These are phyloP conservation scores for Triadica sebifera DNA, from an alignment of 345 rosid genomes.

Conservation along the genomic window DNA sequence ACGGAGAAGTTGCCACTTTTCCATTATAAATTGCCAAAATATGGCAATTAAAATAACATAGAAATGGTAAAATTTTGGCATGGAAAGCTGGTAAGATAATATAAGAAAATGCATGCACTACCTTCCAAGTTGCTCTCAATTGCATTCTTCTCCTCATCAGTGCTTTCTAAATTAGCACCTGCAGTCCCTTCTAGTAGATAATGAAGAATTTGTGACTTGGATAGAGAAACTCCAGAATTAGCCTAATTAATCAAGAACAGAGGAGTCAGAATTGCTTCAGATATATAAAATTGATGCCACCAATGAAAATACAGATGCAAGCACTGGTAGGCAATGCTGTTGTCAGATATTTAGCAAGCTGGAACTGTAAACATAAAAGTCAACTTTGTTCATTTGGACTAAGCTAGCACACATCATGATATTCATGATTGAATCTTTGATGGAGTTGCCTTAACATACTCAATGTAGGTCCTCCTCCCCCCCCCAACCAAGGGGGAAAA, in stretches of 20 bases:
- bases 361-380: not conserved
- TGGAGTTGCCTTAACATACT: not conserved
- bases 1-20: conserved; percentile 1
- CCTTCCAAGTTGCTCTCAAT: conserved; percentile 25
- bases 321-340: not conserved
- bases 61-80: not conserved
- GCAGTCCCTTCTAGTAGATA: conserved; percentile 80
- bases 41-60: not conserved
- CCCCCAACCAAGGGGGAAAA: no score
- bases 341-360: not conserved
- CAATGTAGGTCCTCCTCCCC: not conserved
- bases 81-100: not conserved
- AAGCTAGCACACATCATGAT: not conserved
- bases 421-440: not conserved
- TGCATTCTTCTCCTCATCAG: conserved; percentile 41
- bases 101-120: conserved; percentile 19
- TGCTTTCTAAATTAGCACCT: conserved; percentile 57
- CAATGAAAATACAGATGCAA: not conserved
- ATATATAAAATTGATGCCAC: not conserved
- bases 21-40: not conserved
- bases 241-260: conserved; percentile 43
- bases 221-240: conserved; percentile 47
- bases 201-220: conserved; percentile 51
- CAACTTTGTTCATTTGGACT: not conserved
- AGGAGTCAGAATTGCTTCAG: not conserved